Base-by-base conservation (phyloP, 192 early-diverging fungal genomes). In the Thoreauomyces humboldtii region DNA sequence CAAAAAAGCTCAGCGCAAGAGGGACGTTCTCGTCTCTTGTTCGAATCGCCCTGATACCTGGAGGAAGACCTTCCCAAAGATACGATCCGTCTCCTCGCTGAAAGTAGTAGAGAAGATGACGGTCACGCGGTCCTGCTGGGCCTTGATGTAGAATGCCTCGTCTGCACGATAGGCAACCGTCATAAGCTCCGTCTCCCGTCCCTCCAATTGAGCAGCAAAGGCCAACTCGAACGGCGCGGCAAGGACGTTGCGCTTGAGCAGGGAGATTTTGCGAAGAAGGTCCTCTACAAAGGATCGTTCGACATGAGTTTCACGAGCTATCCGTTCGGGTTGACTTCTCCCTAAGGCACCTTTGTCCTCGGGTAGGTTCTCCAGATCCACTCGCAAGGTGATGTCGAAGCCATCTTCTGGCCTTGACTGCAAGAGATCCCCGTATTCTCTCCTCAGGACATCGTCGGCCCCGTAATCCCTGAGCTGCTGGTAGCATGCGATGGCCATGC, bases 101-200 rank as follows among this genome's bases (percentile, higher is more conserved):
- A 99, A 99, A 73, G 86, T 79, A 11, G 94, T 96, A 31, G 89
- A 91, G 76, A 98, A 99, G 50, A 98, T 94, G 22, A 98, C 95
- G 1, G 97, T 99, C 42, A 99, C 93, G 31, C 95, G 87, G 73
- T 99, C 97, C 32, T 89, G 78, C 66, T 84, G 86, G 33, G 92
- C 89, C 70, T 93, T 87, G 61, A 99, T 80, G 70, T 92, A 96
- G 56, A 96, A 91, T 11, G 93, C 89, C 73, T 99, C 97, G 51
- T 88, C 88, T 53, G 94, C 90, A 35, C 97, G 88, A 73, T 98
- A 99, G 66, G 89, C 91, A 35, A 96, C 82, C 38, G 91, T 85
- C 94, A 98, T 96, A 60, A 97, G 69, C 34, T 86, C 81, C 2
- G 88, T 80, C 0, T 84, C 86, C 67, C 89, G 83, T 57, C 87